Conservation (phyloP, 371 early-diverging fungal species). For the Mortierella sp. region DNA sequence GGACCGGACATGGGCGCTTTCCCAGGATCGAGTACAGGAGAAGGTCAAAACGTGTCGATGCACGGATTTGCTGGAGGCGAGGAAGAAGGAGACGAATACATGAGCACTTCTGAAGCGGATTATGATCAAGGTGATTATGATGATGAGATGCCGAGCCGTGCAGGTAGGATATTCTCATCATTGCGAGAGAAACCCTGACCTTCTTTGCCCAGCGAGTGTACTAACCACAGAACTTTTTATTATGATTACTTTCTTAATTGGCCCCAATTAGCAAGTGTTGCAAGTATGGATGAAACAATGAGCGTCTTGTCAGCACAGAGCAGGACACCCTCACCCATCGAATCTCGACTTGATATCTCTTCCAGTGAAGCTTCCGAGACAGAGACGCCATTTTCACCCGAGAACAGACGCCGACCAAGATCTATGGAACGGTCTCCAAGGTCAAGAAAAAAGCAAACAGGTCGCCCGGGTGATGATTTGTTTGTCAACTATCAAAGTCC, state of each 20-base stretch:
- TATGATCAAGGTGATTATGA: slow-evolving; percentile 14
- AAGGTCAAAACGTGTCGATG: not conserved
- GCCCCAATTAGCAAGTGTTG: not conserved
- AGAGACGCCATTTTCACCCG: slow-evolving; percentile 9
- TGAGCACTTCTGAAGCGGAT: slow-evolving; percentile 38
- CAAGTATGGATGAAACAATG: slow-evolving; percentile 15
- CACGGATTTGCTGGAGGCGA: slow-evolving; percentile 16
- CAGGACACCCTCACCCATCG: slow-evolving; percentile 28
- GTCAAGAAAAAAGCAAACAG: slow-evolving; percentile 28
- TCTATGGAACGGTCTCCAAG: slow-evolving; percentile 23
- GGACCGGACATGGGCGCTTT: slow-evolving; percentile 22
- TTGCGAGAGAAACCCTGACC: too few species aligned
- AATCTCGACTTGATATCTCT: slow-evolving; percentile 19
- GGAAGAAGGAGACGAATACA: slow-evolving; percentile 29
- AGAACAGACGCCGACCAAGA: slow-evolving; percentile 8
- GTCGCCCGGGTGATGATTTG: slow-evolving; percentile 41
- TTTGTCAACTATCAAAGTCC: slow-evolving; percentile 19
- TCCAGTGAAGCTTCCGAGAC: slow-evolving; percentile 35
- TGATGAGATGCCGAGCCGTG: slow-evolving; percentile 32
- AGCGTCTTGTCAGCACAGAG: slow-evolving; percentile 34
- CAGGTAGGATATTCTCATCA: slow-evolving; percentile 37
- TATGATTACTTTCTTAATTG: too few species aligned
- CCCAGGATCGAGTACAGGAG: slow-evolving; percentile 1
- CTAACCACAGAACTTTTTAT: too few species aligned
- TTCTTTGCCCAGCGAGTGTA: too few species aligned